A percentile compares a stretch with the other conserved stretches of the same genome.
Conservation (phyloP, 805 yeast genomes). For the Candida quercuum region DNA sequence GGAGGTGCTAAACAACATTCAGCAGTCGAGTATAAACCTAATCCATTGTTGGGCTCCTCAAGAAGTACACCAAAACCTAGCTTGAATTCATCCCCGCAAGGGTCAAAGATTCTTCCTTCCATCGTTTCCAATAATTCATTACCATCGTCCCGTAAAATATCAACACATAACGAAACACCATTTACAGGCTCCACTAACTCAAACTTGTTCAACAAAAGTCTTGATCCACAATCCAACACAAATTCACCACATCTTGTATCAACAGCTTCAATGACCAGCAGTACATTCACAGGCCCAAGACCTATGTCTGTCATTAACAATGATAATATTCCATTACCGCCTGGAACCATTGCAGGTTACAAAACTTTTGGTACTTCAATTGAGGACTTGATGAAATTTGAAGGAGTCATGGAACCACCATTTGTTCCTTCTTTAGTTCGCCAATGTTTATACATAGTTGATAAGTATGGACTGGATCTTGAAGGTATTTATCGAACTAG, state of each 20-base stretch:
- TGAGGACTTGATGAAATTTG: conserved; percentile 70
- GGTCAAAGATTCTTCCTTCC: too few relatives aligned
- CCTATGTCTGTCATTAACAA: conserved; percentile 24
- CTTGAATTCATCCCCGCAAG: conserved; percentile 23
- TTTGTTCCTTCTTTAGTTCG: conserved; percentile 82
- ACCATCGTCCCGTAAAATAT: conserved; percentile 21
- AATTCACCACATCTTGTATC: conserved; percentile 7
- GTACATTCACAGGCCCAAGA: conserved; percentile 22
- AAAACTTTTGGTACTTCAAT: conserved; percentile 80
- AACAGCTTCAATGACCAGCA: conserved; percentile 1
- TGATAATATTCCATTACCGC: conserved; percentile 24
- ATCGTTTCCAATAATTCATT: conserved; percentile 11
- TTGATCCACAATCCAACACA: conserved; percentile 3
- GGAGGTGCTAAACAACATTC: conserved; percentile 37
- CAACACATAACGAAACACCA: conserved; percentile 30
- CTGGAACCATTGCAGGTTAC: conserved; percentile 25
- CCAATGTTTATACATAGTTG: conserved; percentile 83
- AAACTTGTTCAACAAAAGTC: conserved; percentile 3
- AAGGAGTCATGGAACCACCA: conserved; percentile 58
- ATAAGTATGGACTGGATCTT: conserved; percentile 72
- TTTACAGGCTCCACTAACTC: conserved; percentile 23
- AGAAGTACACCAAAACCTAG: conserved; percentile 20
- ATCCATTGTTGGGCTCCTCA: conserved; percentile 53
- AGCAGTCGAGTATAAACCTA: conserved; percentile 69
- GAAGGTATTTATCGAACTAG: conserved; percentile 89